Evolutionary conservation across 75 land plant species (phyloP).

Genomic region (Pseudotsuga menziesii): DNA sequence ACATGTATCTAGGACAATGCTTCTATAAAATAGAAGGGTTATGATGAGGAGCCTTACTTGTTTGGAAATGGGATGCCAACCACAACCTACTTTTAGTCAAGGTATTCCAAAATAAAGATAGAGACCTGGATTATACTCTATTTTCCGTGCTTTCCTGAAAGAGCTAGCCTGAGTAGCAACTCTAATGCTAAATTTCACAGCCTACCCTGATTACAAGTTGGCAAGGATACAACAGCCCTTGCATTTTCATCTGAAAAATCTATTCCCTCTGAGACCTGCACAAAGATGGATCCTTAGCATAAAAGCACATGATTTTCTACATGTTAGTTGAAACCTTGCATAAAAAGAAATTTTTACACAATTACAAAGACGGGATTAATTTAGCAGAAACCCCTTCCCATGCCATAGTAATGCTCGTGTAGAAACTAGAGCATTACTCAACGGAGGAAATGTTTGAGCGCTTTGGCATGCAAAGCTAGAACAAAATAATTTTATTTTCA

Average conservation of each 20-base stretch:
- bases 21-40: background rate
- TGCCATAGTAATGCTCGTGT: background rate
- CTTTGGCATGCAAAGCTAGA: background rate
- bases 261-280: slow-evolving; percentile 97
- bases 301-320: background rate
- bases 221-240: slow-evolving; percentile 92
- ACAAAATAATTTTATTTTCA: background rate
- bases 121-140: background rate
- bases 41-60: slow-evolving; percentile 47
- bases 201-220: background rate
- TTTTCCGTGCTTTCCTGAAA: background rate
- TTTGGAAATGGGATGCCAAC: slow-evolving; percentile 97
- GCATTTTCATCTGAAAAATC: slow-evolving; percentile 98
- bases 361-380: background rate
- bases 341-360: background rate
- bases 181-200: background rate
- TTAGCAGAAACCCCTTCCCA: background rate
- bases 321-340: background rate
- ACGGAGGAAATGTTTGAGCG: too few species aligned
- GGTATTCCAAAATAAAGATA: background rate
- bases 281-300: background rate
- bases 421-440: too few species aligned
- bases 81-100: slow-evolving; percentile 62
- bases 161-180: background rate
- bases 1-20: background rate